These are phyloP conservation scores for Coemansia sp. DNA, from an alignment of 192 early-diverging fungal genomes.

Conservation along the genomic window DNA sequence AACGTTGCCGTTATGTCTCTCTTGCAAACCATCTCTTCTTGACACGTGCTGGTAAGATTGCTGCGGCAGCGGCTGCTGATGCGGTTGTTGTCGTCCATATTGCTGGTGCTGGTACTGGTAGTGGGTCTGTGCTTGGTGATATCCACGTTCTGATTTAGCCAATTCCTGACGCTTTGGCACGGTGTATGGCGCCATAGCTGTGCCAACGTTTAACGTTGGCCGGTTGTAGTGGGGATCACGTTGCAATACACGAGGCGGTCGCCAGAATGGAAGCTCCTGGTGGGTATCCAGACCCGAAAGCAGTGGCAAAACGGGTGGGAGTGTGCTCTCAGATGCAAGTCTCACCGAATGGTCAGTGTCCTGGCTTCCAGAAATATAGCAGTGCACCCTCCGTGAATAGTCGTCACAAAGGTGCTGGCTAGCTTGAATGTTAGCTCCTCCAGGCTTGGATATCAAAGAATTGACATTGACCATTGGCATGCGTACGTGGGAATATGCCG, in stretches of 20 bases:
- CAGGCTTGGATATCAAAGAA: no score
- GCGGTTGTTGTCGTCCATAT: no score
- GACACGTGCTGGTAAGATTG: neutral
- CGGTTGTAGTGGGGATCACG: conserved; percentile 49
- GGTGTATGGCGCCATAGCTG: neutral
- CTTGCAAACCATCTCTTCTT: neutral
- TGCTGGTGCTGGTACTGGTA: neutral
- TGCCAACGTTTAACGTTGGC: neutral
- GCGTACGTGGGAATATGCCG: no score
- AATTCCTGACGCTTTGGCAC: neutral
- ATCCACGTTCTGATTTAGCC: neutral
- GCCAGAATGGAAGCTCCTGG: conserved; percentile 48
- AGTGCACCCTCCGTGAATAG: conserved; percentile 34
- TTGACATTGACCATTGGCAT: no score
- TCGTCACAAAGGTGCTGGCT: conserved; percentile 32
- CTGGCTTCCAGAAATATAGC: conserved; percentile 37
- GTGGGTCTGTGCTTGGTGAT: neutral
- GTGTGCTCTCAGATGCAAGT: conserved; percentile 14
- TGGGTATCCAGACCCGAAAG: conserved; percentile 8
- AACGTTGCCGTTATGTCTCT: neutral
- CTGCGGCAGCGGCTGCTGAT: no score
- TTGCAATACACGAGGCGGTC: conserved; percentile 49
- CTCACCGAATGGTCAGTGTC: neutral
- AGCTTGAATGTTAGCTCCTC: conserved; percentile 15
- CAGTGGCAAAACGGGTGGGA: conserved; percentile 28